phyloP scores from a whole-genome alignment of 2,329 filamentous ascomycete species.

The Plectosphaerella cucumerina region DNA sequence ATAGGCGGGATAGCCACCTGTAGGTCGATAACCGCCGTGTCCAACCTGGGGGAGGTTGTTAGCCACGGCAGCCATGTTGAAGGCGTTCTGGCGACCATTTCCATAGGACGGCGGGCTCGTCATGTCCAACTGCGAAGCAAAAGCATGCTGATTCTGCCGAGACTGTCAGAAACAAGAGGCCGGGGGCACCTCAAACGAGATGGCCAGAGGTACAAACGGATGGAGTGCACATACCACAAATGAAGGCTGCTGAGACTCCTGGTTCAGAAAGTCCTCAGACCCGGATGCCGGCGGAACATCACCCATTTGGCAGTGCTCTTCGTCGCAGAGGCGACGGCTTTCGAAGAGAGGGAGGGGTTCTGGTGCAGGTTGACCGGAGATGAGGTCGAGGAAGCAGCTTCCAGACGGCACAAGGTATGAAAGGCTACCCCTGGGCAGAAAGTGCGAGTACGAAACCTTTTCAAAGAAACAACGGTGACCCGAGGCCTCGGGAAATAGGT shows the following conservation, averaged over 20 bases:
- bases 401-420: background rate
- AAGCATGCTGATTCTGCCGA: slow-evolving; percentile 30
- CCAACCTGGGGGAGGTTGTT: slow-evolving; percentile 35
- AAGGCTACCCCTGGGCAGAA: slow-evolving; percentile 3
- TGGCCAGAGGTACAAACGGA: slow-evolving; percentile 3
- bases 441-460: background rate
- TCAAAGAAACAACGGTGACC: slow-evolving; percentile 8
- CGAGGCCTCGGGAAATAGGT: slow-evolving; percentile 1
- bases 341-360: too few relatives aligned
- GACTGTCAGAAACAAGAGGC: slow-evolving; percentile 14
- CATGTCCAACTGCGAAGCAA: slow-evolving; percentile 39
- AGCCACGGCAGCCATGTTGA: slow-evolving; percentile 43
- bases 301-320: slow-evolving; percentile 23
- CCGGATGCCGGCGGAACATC: slow-evolving; percentile 21
- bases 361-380: too few relatives aligned
- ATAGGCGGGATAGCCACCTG: slow-evolving; percentile 28
- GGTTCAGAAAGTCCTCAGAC: slow-evolving; percentile 12
- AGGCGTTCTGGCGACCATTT: slow-evolving; percentile 27
- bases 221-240: slow-evolving; percentile 5
- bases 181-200: slow-evolving; percentile 7
- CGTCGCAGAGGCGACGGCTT: background rate
- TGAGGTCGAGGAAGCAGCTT: too few relatives aligned
- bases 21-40: slow-evolving; percentile 27
- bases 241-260: slow-evolving; percentile 11
- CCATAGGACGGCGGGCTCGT: slow-evolving; percentile 17